Evolutionary conservation across 305 asterid species (phyloP), one percentile per base, ranked within the genome.

Genomic region (Fraxinus ornus): DNA sequence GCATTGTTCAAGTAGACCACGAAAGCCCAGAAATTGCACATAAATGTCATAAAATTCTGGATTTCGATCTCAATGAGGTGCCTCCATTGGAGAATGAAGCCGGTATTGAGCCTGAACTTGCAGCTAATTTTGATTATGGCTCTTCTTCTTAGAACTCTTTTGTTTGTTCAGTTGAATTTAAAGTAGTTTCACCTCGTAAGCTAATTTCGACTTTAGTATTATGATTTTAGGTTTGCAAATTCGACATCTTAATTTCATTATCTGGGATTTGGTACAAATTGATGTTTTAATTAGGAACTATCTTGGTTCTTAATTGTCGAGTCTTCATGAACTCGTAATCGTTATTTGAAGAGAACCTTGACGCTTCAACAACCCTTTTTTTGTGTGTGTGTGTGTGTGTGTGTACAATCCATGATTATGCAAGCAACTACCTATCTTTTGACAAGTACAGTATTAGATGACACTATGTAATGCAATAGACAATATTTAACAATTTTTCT

Each of bases 11-110:
- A 26, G 30, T n/a, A 24, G 76, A 49, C 17, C 74, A 81, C 68
- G 28, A 7, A 57, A 57, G 28, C 13, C 26, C 26, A 24, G 89
- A 82, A 83, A 78, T 26, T 70, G 86, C 79, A 57, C 76, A 80
- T 12, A 64, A 66, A 7, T 8, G 26, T 7, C 28, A 24, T 32
- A 84, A 73, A 85, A 36, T 81, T 47, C 55, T 91, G 80, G 90
- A 83, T 32, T 83, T 93, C 78, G 97, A 93, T 79, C 94, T 93
- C 60, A 93, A 93, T 76, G 90, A 89, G 84, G 60, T 35, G 85
- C 97, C 94, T 47, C 86, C 88, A 8, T 84, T 81, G 2, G 90
- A 86, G 78, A 86, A 83, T 8, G 75, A 60, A 28, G 60, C 76
- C 36, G 84, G 82, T 77, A 15, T 52, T 9, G 39, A 49, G 60